Percentiles rank a stretch among this genome's conserved stretches.
These are phyloP conservation scores for Tolypocladium ophioglossoides DNA, from an alignment of 2,329 filamentous ascomycete species.

Conservation along the genomic window DNA sequence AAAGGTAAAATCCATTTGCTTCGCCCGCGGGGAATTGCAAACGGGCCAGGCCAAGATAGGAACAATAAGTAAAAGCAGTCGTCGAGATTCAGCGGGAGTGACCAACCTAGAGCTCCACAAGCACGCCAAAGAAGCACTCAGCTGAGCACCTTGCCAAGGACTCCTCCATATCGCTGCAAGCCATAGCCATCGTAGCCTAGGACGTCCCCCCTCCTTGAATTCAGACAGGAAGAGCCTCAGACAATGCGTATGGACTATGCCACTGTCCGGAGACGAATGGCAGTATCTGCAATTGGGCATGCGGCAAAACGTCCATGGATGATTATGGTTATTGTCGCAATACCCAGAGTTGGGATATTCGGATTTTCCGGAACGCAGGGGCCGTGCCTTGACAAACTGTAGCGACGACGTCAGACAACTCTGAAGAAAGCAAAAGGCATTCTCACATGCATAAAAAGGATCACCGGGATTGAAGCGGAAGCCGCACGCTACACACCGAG, in stretches of 20 bases:
- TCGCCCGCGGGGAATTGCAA: not conserved
- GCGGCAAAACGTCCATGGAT: not conserved
- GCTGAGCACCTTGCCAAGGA: slow-evolving; percentile 1
- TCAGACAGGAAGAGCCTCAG: not conserved
- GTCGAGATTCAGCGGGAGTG: not conserved
- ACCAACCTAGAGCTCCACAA: slow-evolving; percentile 2
- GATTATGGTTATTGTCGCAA: not conserved
- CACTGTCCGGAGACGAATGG: not conserved
- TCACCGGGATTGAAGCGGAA: not conserved
- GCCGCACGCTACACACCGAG: not conserved
- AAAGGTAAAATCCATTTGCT: not conserved
- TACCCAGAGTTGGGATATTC: not conserved
- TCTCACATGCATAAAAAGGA: not conserved
- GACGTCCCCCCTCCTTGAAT: not conserved
- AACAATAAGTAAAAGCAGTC: not conserved
- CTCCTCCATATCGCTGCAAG: slow-evolving; percentile 1
- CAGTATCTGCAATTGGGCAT: not conserved
- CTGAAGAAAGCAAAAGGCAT: not conserved
- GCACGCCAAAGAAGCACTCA: not conserved
- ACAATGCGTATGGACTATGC: not conserved
- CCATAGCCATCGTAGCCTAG: not conserved
- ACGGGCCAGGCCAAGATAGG: slow-evolving; percentile 1
- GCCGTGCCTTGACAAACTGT: not conserved
- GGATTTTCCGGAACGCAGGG: not conserved
- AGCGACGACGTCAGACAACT: not conserved